Percentiles rank a stretch among this genome's conserved stretches.
Conservation (phyloP, 2,329 filamentous ascomycete species). For the Paecilomyces dactylethromorphus region DNA sequence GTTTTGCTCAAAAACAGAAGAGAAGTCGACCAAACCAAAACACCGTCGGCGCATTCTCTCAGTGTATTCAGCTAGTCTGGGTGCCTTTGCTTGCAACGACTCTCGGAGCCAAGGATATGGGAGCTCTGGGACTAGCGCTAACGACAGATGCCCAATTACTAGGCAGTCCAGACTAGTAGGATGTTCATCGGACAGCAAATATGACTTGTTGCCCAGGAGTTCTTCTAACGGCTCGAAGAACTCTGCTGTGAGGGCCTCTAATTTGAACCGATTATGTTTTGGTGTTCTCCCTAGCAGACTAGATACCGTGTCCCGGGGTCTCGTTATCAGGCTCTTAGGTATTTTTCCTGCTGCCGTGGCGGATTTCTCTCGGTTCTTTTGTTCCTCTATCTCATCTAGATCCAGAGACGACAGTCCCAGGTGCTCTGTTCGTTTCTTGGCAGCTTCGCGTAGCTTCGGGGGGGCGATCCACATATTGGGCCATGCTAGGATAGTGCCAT, state of each 20-base stretch:
- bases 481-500: constrained; percentile 72
- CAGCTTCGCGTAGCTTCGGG: constrained; percentile 62
- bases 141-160: constrained; percentile 68
- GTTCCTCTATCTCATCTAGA: constrained; percentile 45
- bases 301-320: constrained; percentile 53
- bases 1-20: constrained; percentile 13
- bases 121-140: constrained; percentile 60
- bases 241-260: constrained; percentile 65
- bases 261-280: constrained; percentile 65
- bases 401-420: constrained; percentile 64
- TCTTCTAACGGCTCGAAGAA: constrained; percentile 66
- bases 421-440: constrained; percentile 63
- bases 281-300: constrained; percentile 60
- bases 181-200: constrained; percentile 47
- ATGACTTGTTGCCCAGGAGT: constrained; percentile 51
- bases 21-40: constrained; percentile 27
- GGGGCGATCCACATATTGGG: constrained; percentile 85
- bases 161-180: constrained; percentile 70
- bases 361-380: constrained; percentile 30
- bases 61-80: constrained; percentile 39
- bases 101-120: constrained; percentile 58
- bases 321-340: constrained; percentile 46
- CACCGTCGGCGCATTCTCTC: constrained; percentile 30
- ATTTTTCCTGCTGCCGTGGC: constrained; percentile 32
- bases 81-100: constrained; percentile 47